Conservation (phyloP, 768 basidiomycete genomes). For the Boletus reticulatus region DNA sequence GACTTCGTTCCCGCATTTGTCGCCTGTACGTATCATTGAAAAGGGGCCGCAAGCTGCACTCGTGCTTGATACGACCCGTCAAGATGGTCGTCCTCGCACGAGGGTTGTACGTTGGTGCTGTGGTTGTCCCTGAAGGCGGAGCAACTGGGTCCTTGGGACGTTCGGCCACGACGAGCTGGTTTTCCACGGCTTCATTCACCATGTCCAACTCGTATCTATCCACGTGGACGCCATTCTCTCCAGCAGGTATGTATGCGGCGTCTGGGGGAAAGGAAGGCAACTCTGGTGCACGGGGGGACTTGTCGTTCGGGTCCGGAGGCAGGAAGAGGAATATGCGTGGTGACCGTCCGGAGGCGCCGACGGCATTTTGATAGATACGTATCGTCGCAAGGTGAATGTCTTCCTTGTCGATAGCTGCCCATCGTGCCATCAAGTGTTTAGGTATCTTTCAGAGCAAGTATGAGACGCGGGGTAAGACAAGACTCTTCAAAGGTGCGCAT, state of each 20-base stretch:
- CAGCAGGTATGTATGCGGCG: constrained; percentile 30
- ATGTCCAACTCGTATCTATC: constrained; percentile 88
- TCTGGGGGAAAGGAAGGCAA: constrained; percentile 28
- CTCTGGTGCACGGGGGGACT: constrained; percentile 26
- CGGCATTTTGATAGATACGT: constrained; percentile 64
- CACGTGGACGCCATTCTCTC: constrained; percentile 30
- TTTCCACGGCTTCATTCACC: constrained; percentile 80
- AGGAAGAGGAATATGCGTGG: constrained; percentile 67
- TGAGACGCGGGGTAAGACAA: constrained; percentile 6
- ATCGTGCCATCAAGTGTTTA: constrained; percentile 81
- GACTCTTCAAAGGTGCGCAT: background rate
- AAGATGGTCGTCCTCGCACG: constrained; percentile 76
- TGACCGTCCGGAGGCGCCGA: constrained; percentile 43
- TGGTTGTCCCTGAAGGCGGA: constrained; percentile 36
- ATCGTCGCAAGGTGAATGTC: constrained; percentile 82
- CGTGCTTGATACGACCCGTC: constrained; percentile 79
- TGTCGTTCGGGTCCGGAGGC: constrained; percentile 53
- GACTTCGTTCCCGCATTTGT: constrained; percentile 68
- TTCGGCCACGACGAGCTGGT: constrained; percentile 84
- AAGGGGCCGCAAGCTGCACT: constrained; percentile 68
- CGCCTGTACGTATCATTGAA: constrained; percentile 66
- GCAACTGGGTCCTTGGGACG: constrained; percentile 62
- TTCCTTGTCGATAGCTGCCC: constrained; percentile 72
- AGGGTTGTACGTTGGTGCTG: constrained; percentile 43
- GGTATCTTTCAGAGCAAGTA: constrained; percentile 58